A percentile compares a stretch with the other conserved stretches of the same genome.
phyloP scores from a whole-genome alignment of 306 rosid genomes.

The Medicago arabica region DNA sequence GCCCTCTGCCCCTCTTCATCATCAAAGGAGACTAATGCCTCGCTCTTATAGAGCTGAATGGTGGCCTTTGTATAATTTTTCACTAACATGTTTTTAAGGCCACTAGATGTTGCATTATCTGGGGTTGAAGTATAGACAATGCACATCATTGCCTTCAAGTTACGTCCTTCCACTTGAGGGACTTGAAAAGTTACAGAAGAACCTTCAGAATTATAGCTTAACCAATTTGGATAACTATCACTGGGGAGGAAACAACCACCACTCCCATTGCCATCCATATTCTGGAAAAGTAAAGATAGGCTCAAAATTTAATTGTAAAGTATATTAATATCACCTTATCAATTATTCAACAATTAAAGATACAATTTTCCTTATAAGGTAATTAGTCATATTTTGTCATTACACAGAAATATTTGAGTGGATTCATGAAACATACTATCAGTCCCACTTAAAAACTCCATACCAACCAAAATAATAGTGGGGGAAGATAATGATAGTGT shows the following conservation, averaged over 20 bases:
- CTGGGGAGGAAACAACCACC: neutral
- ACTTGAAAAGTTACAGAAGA: constrained; percentile 25
- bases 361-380: too few relatives aligned
- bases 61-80: constrained; percentile 28
- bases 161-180: constrained; percentile 34
- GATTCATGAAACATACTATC: too few relatives aligned
- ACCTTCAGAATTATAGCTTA: constrained; percentile 7
- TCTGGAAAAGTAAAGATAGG: too few relatives aligned
- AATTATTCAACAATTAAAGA: too few relatives aligned
- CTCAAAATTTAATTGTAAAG: neutral
- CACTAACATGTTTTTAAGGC: constrained; percentile 25
- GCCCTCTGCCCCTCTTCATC: constrained; percentile 13
- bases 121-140: constrained; percentile 11
- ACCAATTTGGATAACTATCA: constrained; percentile 39
- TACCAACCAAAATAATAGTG: too few relatives aligned
- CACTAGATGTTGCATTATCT: neutral
- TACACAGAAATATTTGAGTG: too few relatives aligned
- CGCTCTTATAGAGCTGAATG: constrained; percentile 31
- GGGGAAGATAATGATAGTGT: too few relatives aligned
- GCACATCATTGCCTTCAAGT: constrained; percentile 37
- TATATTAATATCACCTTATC: neutral
- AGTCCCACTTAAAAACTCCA: too few relatives aligned
- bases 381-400: too few relatives aligned
- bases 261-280: neutral
- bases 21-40: constrained; percentile 11